phyloP scores from a whole-genome alignment of 257 asterid genomes.

The Ophiorrhiza pumila region DNA sequence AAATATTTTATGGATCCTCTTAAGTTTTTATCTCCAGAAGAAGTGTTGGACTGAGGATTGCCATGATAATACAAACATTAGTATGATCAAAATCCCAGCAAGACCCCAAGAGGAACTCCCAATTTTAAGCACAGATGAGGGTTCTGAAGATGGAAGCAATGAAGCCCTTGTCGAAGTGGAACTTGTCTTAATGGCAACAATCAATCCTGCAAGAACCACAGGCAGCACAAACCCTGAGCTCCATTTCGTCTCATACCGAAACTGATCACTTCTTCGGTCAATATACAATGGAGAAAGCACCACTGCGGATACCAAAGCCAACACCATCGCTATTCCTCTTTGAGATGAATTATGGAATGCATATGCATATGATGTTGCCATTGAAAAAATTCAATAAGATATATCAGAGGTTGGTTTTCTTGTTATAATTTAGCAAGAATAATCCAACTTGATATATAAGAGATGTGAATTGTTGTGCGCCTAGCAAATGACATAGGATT shows the following conservation, averaged over 20 bases:
- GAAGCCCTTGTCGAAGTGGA: conserved; percentile 23
- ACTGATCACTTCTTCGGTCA: conserved; percentile 32
- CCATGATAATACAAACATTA: conserved; percentile 55
- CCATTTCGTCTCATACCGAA: conserved; percentile 48
- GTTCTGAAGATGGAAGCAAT: conserved; percentile 12
- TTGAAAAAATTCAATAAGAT: conserved; percentile 1
- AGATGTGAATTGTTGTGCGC: neutral
- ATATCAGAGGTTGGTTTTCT: conserved; percentile 15
- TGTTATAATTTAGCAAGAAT: conserved; percentile 10
- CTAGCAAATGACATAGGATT: neutral
- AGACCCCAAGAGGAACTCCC: conserved; percentile 71
- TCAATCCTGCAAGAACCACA: conserved; percentile 53
- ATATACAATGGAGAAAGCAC: conserved; percentile 63
- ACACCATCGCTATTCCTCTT: conserved; percentile 60
- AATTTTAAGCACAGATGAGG: conserved; percentile 35
- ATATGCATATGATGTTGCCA: conserved; percentile 36
- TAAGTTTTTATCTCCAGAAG: conserved; percentile 49
- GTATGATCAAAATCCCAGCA: conserved; percentile 59
- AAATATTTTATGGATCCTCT: too few species aligned
- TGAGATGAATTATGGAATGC: conserved; percentile 46
- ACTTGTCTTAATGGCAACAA: conserved; percentile 63
- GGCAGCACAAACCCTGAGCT: conserved; percentile 63
- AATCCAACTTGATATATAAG: conserved; percentile 20
- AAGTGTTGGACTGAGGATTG: conserved; percentile 50
- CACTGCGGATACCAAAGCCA: conserved; percentile 56